Percentiles rank a stretch among this genome's conserved stretches.
These are phyloP conservation scores for Fusarium chaquense DNA, from an alignment of 2,329 filamentous ascomycete species.

Conservation along the genomic window DNA sequence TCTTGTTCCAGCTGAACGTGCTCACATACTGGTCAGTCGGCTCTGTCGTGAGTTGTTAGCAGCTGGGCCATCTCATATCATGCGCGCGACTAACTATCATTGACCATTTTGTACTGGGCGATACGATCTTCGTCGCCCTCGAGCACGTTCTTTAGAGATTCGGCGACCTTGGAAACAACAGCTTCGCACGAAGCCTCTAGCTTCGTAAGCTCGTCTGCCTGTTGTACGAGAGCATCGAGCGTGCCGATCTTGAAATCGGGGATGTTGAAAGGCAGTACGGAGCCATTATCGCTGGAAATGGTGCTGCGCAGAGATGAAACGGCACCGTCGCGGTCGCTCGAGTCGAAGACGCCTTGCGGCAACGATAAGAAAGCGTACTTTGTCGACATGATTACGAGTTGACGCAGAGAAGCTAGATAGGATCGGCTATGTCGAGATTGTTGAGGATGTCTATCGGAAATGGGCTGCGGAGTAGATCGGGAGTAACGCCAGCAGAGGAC, in stretches of 20 bases:
- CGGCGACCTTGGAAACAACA: constrained; percentile 88
- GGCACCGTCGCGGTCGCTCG: constrained; percentile 83
- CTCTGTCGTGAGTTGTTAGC: constrained; percentile 67
- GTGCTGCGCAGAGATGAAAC: constrained; percentile 79
- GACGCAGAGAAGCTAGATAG: constrained; percentile 7
- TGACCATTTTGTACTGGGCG: constrained; percentile 89
- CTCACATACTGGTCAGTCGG: constrained; percentile 95
- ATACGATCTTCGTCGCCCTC: constrained; percentile 87
- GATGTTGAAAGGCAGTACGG: constrained; percentile 81
- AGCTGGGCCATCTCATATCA: neutral
- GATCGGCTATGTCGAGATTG: constrained; percentile 15
- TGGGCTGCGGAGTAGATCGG: constrained; percentile 27
- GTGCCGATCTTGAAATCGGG: constrained; percentile 99
- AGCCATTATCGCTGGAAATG: constrained; percentile 79
- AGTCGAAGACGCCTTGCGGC: constrained; percentile 86
- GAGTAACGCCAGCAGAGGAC: constrained; percentile 21
- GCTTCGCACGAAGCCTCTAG: constrained; percentile 82
- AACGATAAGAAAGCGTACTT: constrained; percentile 92
- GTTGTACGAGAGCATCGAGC: constrained; percentile 92
- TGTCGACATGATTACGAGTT: constrained; percentile 56
- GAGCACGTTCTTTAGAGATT: constrained; percentile 84
- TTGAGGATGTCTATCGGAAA: constrained; percentile 16
- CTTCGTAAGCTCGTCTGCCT: constrained; percentile 94
- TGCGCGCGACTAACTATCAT: constrained; percentile 77
- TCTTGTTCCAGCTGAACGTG: constrained; percentile 95